These are phyloP conservation scores for Peronospora belbahrii DNA, from an alignment of 352 stramenopile species.

Conservation along the genomic window DNA sequence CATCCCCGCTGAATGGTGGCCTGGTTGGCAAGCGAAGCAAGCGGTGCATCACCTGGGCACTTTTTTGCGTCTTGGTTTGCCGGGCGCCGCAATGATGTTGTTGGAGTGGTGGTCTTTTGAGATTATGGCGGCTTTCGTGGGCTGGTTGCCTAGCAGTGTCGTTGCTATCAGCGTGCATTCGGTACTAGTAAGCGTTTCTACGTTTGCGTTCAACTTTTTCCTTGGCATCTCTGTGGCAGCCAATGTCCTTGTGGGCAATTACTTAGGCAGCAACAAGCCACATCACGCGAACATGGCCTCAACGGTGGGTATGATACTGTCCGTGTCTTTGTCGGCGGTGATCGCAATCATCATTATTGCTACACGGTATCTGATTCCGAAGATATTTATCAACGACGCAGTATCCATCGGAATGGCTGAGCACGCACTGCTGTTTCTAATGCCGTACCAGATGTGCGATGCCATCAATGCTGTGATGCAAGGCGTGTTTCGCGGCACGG, in stretches of 20 bases:
- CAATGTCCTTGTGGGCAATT: constrained; percentile 77
- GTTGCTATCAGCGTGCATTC: constrained; percentile 68
- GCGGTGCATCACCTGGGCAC: constrained; percentile 40
- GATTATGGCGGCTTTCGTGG: constrained; percentile 64
- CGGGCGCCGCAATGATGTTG: constrained; percentile 63
- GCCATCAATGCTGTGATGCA: constrained; percentile 70
- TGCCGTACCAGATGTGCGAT: constrained; percentile 65
- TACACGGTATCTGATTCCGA: constrained; percentile 37
- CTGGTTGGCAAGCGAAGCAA: constrained; percentile 51
- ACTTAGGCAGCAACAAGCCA: constrained; percentile 70
- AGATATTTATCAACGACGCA: constrained; percentile 68
- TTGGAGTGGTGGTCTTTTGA: constrained; percentile 78
- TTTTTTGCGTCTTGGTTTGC: constrained; percentile 66
- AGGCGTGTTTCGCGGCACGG: constrained; percentile 61
- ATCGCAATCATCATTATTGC: constrained; percentile 39
- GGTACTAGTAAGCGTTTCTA: constrained; percentile 54
- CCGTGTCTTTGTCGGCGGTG: constrained; percentile 32
- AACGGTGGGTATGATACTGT: constrained; percentile 56
- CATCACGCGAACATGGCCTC: constrained; percentile 79
- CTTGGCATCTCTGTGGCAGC: constrained; percentile 67
- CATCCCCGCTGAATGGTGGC: constrained; percentile 43
- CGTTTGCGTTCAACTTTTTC: constrained; percentile 72
- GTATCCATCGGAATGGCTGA: constrained; percentile 33
- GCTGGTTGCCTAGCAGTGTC: constrained; percentile 52
- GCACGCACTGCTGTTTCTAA: constrained; percentile 49